Conservation (phyloP, 1,284 basidiomycete genomes). For the Moesziomyces sp. region DNA sequence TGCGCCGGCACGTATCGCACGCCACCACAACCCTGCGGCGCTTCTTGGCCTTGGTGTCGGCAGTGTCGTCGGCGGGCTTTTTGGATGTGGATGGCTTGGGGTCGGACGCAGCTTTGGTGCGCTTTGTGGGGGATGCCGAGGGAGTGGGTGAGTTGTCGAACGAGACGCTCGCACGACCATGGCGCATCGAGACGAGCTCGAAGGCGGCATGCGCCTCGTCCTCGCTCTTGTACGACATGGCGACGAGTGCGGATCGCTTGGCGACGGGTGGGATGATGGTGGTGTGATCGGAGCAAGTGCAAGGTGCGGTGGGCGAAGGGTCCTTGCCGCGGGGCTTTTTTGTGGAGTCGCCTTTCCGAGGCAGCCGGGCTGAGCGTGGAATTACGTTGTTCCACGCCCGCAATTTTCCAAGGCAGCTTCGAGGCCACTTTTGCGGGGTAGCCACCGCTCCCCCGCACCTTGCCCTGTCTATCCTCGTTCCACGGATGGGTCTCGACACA, state of each 20-base stretch:
- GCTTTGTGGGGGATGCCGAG: slow-evolving; percentile 10
- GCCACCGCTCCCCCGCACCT: too few relatives aligned
- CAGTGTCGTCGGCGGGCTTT: slow-evolving; percentile 18
- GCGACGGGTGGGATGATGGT: neutral
- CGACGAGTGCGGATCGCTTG: too few relatives aligned
- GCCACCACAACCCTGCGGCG: slow-evolving; percentile 57
- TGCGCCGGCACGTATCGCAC: slow-evolving; percentile 60
- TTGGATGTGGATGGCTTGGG: slow-evolving; percentile 18
- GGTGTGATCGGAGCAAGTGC: neutral
- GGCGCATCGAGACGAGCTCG: slow-evolving; percentile 49
- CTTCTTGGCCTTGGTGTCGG: slow-evolving; percentile 33
- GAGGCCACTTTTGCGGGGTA: too few relatives aligned
- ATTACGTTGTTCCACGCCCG: too few relatives aligned
- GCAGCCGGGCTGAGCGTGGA: too few relatives aligned
- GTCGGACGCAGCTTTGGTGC: slow-evolving; percentile 7
- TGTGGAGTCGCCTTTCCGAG: too few relatives aligned
- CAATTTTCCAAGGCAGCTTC: too few relatives aligned
- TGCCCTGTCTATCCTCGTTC: too few relatives aligned
- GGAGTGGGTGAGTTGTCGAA: slow-evolving; percentile 24
- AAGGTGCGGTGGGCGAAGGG: neutral
- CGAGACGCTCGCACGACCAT: slow-evolving; percentile 27
- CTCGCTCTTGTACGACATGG: slow-evolving; percentile 44
- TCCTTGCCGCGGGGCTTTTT: too few relatives aligned
- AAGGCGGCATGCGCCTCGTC: slow-evolving; percentile 45
- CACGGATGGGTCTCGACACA: too few relatives aligned